Evolutionary conservation across 306 rosid species (phyloP), one percentile per base, ranked within the genome.

Genomic region (Pterocarpus macrocarpus): DNA sequence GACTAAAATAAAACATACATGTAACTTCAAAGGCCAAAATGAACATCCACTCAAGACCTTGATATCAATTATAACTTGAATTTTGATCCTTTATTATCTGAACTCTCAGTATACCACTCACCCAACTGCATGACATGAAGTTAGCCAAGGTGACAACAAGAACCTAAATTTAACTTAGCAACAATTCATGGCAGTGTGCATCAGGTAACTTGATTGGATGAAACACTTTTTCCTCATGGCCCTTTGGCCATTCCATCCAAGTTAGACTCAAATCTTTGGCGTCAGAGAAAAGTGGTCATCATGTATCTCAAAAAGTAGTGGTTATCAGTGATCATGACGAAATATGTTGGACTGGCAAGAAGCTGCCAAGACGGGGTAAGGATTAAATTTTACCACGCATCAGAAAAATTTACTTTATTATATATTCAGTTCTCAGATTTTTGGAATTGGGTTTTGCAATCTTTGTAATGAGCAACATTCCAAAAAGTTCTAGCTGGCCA

Each of bases 401-500:
- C 1, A 64, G 52, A 38, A 69, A 47, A 16, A 28, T 43, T 43
- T 57, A 13, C 36, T 78, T 72, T 66, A 70, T 22, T 43, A 43
- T 81, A 49, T 7, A 69, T 74, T 73, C 14, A 50, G 34, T 41
- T 69, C 6, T 71, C 68, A 74, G 86, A 79, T 84, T 77, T 53
- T 86, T 30, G 78, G 87, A 86, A 76, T 47, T 47, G 68, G 78
- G 66, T 76, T 77, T 81, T 68, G 71, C 79, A 52, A 83, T 79
- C 74, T 88, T 67, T 80, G 81, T 62, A 79, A 79, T 58, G 79
- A 80, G 75, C 90, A 83, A 87, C 85, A 73, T 83, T 87, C 88
- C 93, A 90, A 86, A 82, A 58, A 34, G 32, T 77, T 82, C 12
- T 79, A 88, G 91, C 87, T 90, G 90, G 93, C 64, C 34, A 53